Conservation (phyloP, 306 rosid species). For the Glycine tomentella region DNA sequence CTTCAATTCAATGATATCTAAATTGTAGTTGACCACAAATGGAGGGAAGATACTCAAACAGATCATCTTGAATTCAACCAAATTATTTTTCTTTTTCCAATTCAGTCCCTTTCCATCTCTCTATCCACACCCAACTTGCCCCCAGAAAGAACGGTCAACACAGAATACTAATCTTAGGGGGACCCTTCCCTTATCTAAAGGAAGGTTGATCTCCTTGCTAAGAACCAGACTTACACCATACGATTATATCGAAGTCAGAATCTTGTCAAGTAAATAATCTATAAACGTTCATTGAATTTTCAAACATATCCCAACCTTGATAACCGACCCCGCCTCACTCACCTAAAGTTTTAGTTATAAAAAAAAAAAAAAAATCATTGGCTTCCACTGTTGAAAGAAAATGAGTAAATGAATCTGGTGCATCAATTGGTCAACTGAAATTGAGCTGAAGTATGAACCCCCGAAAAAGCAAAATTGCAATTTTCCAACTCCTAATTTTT, state of each 20-base stretch:
- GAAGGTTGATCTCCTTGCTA: too few relatives aligned
- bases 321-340: too few relatives aligned
- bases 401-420: conserved; percentile 2
- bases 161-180: conserved; percentile 28
- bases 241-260: too few relatives aligned
- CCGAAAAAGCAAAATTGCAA: background rate
- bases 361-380: background rate
- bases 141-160: conserved; percentile 25
- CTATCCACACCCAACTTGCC: conserved; percentile 11
- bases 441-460: background rate
- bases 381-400: conserved; percentile 6
- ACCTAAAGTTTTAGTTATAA: too few relatives aligned
- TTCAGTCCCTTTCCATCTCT: background rate
- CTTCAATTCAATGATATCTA: conserved; percentile 43
- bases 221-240: too few relatives aligned
- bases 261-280: too few relatives aligned
- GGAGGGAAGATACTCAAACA: background rate
- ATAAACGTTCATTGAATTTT: too few relatives aligned
- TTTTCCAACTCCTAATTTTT: background rate
- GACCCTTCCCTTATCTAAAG: conserved; percentile 27
- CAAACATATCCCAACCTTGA: too few relatives aligned
- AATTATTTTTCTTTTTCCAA: background rate
- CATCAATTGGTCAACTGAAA: conserved; percentile 28
- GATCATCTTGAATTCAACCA: background rate
- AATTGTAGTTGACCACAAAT: conserved; percentile 41